Percentiles rank a stretch among this genome's conserved stretches.
These are phyloP conservation scores for Ensete ventricosum DNA, from an alignment of 176 grass and related monocot genomes.

Conservation along the genomic window DNA sequence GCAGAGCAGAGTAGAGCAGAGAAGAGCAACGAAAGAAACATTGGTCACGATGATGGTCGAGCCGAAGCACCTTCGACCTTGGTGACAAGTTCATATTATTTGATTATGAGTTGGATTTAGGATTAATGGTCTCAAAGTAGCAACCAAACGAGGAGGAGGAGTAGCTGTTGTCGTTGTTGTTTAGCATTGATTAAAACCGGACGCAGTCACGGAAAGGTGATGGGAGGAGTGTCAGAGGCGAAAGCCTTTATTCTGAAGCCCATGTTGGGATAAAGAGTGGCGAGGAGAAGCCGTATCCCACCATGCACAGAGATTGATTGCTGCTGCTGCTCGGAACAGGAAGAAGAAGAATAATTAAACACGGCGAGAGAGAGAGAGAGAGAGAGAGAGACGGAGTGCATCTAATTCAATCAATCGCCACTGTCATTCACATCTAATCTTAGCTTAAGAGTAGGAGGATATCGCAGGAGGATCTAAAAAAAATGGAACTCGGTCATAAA, in stretches of 20 bases:
- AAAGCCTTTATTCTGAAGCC: background rate
- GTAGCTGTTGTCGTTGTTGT: background rate
- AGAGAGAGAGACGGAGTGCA: background rate
- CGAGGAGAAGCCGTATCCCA: background rate
- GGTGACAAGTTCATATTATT: too few species aligned
- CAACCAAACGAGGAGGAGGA: too few species aligned
- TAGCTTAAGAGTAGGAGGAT: background rate
- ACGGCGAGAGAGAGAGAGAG: background rate
- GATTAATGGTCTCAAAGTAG: too few species aligned
- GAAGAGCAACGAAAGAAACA: too few species aligned
- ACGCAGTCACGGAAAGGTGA: background rate
- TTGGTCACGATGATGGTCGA: too few species aligned
- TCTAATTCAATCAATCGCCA: too few species aligned
- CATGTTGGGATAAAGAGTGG: background rate
- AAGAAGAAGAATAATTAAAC: background rate
- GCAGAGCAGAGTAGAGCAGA: too few species aligned
- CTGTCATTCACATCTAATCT: too few species aligned
- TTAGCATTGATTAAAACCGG: background rate
- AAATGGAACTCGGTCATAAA: background rate
- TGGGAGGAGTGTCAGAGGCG: background rate
- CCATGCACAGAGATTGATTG: background rate
- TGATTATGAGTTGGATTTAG: too few species aligned
- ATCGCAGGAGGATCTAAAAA: background rate
- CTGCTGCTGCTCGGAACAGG: background rate
- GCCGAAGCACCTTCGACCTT: too few species aligned